phyloP scores from a whole-genome alignment of 176 grass and related monocot species.

The Zoysia pacifica region DNA sequence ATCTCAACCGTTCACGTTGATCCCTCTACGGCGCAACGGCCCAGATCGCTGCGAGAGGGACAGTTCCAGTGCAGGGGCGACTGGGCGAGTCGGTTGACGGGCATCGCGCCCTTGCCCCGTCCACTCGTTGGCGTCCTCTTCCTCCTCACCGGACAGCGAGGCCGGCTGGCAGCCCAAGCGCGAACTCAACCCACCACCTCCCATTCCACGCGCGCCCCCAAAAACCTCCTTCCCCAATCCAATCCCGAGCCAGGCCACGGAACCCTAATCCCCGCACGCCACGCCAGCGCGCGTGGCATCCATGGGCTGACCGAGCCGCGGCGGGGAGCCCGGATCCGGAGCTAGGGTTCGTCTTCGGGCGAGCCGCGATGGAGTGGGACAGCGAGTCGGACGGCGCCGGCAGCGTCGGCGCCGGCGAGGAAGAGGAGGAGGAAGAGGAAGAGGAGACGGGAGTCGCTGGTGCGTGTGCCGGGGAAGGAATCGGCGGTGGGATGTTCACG shows the following conservation, averaged over 20 bases:
- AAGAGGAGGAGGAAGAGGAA: conserved; percentile 38
- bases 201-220: conserved; percentile 2
- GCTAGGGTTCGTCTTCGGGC: conserved; percentile 42
- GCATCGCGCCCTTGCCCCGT: conserved; percentile 33
- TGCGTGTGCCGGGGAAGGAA: background rate
- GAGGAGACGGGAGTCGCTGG: conserved; percentile 16
- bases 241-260: conserved; percentile 34
- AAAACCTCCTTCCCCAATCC: conserved; percentile 4
- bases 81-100: conserved; percentile 15
- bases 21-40: background rate
- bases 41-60: background rate
- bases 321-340: conserved; percentile 50
- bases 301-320: conserved; percentile 36
- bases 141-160: conserved; percentile 18
- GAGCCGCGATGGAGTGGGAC: conserved; percentile 75
- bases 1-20: background rate
- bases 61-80: background rate
- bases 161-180: conserved; percentile 18
- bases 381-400: conserved; percentile 80
- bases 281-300: conserved; percentile 19
- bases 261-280: conserved; percentile 36
- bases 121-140: conserved; percentile 46
- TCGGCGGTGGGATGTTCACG: conserved; percentile 49
- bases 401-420: conserved; percentile 46
- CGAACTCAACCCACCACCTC: conserved; percentile 30